Conservation (phyloP, 257 asterid species). For the Salvia splendens region DNA sequence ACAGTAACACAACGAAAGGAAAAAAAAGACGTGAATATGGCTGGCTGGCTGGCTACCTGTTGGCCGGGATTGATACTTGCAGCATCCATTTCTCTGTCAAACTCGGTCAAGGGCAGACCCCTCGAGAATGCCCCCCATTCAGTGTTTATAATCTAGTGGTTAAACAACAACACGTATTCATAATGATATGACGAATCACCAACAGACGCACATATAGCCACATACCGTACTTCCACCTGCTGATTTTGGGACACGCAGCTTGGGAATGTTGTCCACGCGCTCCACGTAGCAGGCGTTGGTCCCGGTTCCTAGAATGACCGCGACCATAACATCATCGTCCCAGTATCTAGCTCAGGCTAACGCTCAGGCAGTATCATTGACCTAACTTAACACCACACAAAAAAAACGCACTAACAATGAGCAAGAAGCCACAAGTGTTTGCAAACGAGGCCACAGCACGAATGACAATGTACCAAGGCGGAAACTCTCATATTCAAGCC, state of each 20-base stretch:
- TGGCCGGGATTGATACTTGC: constrained; percentile 77
- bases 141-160: constrained; percentile 61
- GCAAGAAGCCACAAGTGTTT: not conserved
- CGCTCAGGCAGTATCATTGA: constrained; percentile 79
- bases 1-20: no score
- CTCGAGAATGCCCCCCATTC: constrained; percentile 84
- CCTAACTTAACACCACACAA: constrained; percentile 53
- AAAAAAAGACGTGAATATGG: no score
- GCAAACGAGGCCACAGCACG: no score
- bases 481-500: constrained; percentile 68
- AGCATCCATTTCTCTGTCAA: constrained; percentile 75
- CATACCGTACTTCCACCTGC: constrained; percentile 57
- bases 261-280: constrained; percentile 59
- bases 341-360: constrained; percentile 81
- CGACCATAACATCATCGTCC: constrained; percentile 79
- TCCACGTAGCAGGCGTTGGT: constrained; percentile 79
- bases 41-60: no score
- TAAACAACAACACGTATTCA: not conserved
- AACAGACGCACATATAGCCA: not conserved
- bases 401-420: not conserved
- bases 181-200: not conserved
- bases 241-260: constrained; percentile 41
- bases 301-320: constrained; percentile 83
- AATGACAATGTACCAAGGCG: constrained; percentile 55
- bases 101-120: constrained; percentile 70